Percentiles rank a stretch among this genome's conserved stretches.
phyloP scores from a whole-genome alignment of 495 filamentous ascomycete species.

The Annulohypoxylon nitens region DNA sequence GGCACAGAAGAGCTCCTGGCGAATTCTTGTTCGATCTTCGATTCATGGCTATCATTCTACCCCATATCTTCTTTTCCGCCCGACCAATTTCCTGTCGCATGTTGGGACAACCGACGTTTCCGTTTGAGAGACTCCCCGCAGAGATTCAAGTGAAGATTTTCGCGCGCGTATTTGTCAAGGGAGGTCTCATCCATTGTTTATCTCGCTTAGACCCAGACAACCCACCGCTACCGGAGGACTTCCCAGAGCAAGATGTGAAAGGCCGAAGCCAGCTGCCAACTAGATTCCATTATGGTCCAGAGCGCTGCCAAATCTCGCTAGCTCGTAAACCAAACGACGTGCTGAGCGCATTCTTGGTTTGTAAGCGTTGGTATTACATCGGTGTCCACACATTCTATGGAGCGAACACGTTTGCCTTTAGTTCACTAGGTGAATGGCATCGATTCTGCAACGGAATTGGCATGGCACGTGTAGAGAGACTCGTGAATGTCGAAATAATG shows the following conservation, averaged over 20 bases:
- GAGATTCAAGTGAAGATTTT: conserved; percentile 52
- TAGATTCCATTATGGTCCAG: conserved; percentile 52
- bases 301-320: conserved; percentile 41
- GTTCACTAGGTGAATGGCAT: conserved; percentile 57
- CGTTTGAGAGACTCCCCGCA: conserved; percentile 50
- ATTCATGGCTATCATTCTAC: neutral
- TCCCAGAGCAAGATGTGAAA: conserved; percentile 29
- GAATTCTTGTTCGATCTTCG: neutral
- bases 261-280: conserved; percentile 33
- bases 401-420: conserved; percentile 61
- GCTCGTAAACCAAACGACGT: conserved; percentile 45
- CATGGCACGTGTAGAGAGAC: conserved; percentile 46
- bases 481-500: conserved; percentile 56
- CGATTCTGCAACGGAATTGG: conserved; percentile 56
- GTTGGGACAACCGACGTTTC: conserved; percentile 27
- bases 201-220: conserved; percentile 55
- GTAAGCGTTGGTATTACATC: conserved; percentile 52
- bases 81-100: neutral
- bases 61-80: neutral
- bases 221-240: conserved; percentile 20
- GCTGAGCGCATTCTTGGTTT: conserved; percentile 49
- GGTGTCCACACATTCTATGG: conserved; percentile 58
- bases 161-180: conserved; percentile 44
- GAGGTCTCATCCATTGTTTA: conserved; percentile 53
- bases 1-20: neutral